Evolutionary conservation across 2,329 filamentous ascomycete genomes (phyloP), one percentile per base, ranked within the genome.

Genomic region (Colletotrichum melonis): DNA sequence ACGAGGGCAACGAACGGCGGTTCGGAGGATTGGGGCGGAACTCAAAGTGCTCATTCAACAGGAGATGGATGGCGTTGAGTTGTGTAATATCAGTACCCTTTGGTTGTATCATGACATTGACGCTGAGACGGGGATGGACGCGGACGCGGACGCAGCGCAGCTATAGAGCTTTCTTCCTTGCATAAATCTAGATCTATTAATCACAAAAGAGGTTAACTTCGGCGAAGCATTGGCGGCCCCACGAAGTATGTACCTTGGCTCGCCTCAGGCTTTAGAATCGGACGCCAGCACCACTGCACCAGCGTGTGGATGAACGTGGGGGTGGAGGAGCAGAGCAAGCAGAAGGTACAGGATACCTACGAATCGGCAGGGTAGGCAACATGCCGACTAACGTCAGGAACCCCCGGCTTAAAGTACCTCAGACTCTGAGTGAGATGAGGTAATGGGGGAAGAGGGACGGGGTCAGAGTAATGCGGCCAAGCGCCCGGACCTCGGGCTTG

Each of bases 121-220:
- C 14, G 56, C 58, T 54, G 67, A 24, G 67, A 62, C 55, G 59
- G 35, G 38, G 38, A 35, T 32, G 26, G 38, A 52, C 63, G 63
- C 42, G 16, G 42, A 49, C 55, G 59, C 46, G n/a, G 38, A 52
- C 63, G 63, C 32, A 63, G 57, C 58, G 58, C 30, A 67, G 58
- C 24, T 42, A 72, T 72, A 74, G 63, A 72, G 63, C 67, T 59
- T 59, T 59, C 30, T 63, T 63, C 38, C 49, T 72, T 71, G 72
- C 63, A 72, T 63, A 74, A 22, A 57, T 49, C 49, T 72, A 74
- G 57, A 74, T 67, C 26, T 74, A 65, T 74, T 72, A 72, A 74
- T 74, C 57, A 72, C 24, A 12, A 63, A 70, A 66, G 67, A 70
- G 67, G 55, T 49, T 62, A 73, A 49, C 46, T 73, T 70, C 49